phyloP scores from a whole-genome alignment of 352 stramenopile species.

The Pythium biforme region DNA sequence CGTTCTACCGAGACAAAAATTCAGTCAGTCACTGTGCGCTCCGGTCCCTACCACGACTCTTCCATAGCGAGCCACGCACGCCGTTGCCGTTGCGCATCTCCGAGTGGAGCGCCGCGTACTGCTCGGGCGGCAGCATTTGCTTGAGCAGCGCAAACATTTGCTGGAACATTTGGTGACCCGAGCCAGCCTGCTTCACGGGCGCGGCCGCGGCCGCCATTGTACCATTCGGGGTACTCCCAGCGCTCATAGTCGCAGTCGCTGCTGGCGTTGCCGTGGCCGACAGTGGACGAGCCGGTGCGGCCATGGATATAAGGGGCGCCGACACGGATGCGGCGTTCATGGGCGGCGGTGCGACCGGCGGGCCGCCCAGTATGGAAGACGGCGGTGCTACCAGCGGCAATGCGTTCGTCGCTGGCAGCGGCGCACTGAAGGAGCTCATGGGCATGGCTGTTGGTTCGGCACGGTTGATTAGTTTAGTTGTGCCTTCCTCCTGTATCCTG shows the following conservation, averaged over 20 bases:
- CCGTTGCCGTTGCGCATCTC: constrained; percentile 83
- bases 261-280: neutral
- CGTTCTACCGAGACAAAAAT: constrained; percentile 50
- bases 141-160: constrained; percentile 85
- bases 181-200: constrained; percentile 48
- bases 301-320: constrained; percentile 19
- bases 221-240: neutral
- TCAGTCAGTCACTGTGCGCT: neutral
- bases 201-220: neutral
- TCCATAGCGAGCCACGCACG: constrained; percentile 28
- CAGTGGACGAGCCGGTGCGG: constrained; percentile 9
- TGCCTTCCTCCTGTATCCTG: too few relatives aligned
- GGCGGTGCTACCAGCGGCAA: constrained; percentile 20
- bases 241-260: neutral
- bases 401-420: constrained; percentile 18
- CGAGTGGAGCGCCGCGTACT: constrained; percentile 78
- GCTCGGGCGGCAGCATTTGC: constrained; percentile 81
- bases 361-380: constrained; percentile 11
- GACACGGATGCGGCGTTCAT: constrained; percentile 18
- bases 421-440: constrained; percentile 33
- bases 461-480: neutral
- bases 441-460: constrained; percentile 13
- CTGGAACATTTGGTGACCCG: constrained; percentile 83
- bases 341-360: constrained; percentile 5
- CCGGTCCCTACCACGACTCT: too few relatives aligned